phyloP scores from a whole-genome alignment of 441 rosid species.

The Melastoma candidum region DNA sequence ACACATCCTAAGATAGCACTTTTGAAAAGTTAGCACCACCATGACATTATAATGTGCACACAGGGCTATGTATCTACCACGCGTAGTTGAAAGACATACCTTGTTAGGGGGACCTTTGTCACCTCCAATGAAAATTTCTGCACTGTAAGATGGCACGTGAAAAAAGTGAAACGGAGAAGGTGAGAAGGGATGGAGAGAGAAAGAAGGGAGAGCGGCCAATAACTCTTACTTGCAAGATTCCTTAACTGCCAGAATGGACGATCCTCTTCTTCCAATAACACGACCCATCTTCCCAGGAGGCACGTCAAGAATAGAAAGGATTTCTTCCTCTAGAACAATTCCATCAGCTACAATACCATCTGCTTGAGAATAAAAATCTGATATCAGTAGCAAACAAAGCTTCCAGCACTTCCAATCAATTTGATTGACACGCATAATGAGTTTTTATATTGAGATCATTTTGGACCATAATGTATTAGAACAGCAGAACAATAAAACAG shows the following conservation, averaged over 20 bases:
- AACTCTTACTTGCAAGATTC: conserved; percentile 62
- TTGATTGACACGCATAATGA: neutral
- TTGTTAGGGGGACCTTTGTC: conserved; percentile 82
- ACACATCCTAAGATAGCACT: too few species aligned
- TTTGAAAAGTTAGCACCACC: too few species aligned
- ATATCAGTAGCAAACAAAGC: conserved; percentile 1
- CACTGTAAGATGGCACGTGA: conserved; percentile 34
- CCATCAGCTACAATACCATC: conserved; percentile 38
- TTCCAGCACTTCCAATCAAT: conserved; percentile 7
- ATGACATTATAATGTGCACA: too few species aligned
- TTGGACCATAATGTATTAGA: too few species aligned
- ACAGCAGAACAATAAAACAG: too few species aligned
- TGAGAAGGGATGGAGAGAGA: conserved; percentile 1
- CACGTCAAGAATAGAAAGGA: conserved; percentile 70
- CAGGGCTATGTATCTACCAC: too few species aligned
- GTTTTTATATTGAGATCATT: too few species aligned
- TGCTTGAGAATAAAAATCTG: conserved; percentile 18
- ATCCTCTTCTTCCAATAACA: conserved; percentile 77
- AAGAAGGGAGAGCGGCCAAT: conserved; percentile 3
- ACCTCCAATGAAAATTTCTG: conserved; percentile 77
- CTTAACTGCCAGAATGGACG: conserved; percentile 69
- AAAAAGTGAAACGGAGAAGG: conserved; percentile 1
- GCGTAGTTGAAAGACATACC: conserved; percentile 27
- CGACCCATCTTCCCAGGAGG: conserved; percentile 91
- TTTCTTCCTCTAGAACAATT: conserved; percentile 54